Evolutionary conservation across 345 rosid genomes (phyloP).

Genomic region (Gossypium bickii): DNA sequence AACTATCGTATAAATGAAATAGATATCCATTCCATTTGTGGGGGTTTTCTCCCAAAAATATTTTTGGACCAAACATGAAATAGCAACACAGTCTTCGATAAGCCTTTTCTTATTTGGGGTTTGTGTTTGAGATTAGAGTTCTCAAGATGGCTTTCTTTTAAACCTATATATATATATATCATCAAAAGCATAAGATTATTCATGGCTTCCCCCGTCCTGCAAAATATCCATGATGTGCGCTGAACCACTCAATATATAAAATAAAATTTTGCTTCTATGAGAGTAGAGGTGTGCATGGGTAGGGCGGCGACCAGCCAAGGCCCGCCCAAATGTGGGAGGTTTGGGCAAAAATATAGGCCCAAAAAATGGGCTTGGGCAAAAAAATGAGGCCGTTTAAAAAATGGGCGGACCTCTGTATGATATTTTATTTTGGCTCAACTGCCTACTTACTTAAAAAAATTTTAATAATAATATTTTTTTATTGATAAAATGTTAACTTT

Average conservation of each 20-base stretch:
- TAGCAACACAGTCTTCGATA: neutral
- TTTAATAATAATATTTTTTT: too few relatives aligned
- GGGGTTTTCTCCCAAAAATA: constrained; percentile 11
- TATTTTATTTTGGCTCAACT: too few relatives aligned
- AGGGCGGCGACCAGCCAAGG: too few relatives aligned
- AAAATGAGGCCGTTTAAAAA: too few relatives aligned
- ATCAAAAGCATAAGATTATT: neutral
- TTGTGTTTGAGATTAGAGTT: neutral
- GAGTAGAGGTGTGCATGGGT: too few relatives aligned
- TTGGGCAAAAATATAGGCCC: too few relatives aligned
- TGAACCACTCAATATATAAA: neutral
- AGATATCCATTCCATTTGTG: neutral
- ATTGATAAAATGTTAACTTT: too few relatives aligned
- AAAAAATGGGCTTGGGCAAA: too few relatives aligned
- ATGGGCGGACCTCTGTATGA: too few relatives aligned
- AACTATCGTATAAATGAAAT: neutral
- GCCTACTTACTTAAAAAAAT: too few relatives aligned
- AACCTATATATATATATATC: neutral
- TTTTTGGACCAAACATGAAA: constrained; percentile 5
- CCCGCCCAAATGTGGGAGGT: too few relatives aligned
- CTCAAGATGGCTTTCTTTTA: constrained; percentile 9
- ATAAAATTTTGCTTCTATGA: neutral
- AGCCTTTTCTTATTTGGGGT: neutral
- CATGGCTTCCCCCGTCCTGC: constrained; percentile 11
- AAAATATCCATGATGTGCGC: neutral